These are phyloP conservation scores for Knufia petricola DNA, from an alignment of 2,329 filamentous ascomycete genomes.

Conservation along the genomic window DNA sequence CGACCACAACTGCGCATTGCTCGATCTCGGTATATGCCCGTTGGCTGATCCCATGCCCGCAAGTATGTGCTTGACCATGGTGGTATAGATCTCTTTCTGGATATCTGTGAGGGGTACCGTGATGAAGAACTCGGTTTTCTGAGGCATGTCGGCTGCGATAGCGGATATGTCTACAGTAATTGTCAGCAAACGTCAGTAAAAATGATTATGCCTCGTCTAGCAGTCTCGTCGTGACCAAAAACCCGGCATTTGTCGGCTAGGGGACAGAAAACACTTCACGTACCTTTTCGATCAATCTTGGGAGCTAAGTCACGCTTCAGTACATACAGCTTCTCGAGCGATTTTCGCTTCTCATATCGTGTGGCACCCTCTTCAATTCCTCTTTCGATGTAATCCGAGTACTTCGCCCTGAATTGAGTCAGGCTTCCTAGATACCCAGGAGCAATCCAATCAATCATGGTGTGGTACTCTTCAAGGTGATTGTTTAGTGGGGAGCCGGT, in stretches of 20 bases:
- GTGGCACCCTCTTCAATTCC: constrained; percentile 61
- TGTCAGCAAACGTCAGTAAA: neutral
- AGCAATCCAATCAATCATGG: constrained; percentile 82
- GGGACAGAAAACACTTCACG: neutral
- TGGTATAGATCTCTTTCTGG: constrained; percentile 55
- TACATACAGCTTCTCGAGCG: constrained; percentile 57
- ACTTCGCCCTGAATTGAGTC: constrained; percentile 60
- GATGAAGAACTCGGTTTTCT: constrained; percentile 74
- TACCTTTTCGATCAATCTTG: constrained; percentile 56
- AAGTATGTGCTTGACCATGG: constrained; percentile 38
- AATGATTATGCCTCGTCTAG: no score
- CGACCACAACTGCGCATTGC: constrained; percentile 41
- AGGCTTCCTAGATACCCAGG: constrained; percentile 64
- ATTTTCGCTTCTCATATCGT: constrained; percentile 44
- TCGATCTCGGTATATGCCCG: constrained; percentile 9
- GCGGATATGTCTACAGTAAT: constrained; percentile 53
- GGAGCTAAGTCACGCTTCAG: constrained; percentile 64
- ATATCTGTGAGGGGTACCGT: constrained; percentile 58
- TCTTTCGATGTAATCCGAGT: constrained; percentile 60
- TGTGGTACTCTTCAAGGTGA: constrained; percentile 70
- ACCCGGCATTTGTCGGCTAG: neutral
- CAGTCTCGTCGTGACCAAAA: no score
- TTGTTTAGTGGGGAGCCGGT: constrained; percentile 83
- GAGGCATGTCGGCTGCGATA: constrained; percentile 57
- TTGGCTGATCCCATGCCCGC: constrained; percentile 28